These are phyloP conservation scores for Trichosporon faecale DNA, from an alignment of 1,284 basidiomycete genomes.

Conservation along the genomic window DNA sequence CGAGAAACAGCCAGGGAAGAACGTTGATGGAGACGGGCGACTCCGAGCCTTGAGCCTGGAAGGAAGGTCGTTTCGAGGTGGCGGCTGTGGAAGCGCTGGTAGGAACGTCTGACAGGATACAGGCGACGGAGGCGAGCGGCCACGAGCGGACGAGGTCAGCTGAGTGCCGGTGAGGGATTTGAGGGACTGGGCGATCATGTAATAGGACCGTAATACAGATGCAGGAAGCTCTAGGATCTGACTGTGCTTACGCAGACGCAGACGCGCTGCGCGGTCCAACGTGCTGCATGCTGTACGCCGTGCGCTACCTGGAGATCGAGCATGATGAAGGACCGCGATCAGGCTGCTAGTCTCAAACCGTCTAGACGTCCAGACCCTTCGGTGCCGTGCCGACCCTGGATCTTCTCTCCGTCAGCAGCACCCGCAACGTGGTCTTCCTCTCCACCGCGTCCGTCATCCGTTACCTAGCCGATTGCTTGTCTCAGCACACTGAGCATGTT, in stretches of 20 bases:
- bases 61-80: neutral
- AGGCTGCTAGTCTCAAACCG: neutral
- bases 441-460: neutral
- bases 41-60: neutral
- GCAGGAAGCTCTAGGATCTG: neutral
- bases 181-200: neutral
- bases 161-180: neutral
- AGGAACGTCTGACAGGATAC: neutral
- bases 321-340: neutral
- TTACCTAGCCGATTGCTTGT: neutral
- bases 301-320: neutral
- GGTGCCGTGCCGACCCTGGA: neutral
- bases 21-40: neutral
- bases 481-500: neutral
- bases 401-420: neutral
- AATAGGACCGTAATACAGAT: neutral
- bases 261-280: neutral
- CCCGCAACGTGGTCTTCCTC: neutral
- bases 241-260: neutral
- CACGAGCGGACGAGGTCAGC: neutral
- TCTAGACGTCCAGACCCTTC: neutral
- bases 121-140: neutral
- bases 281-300: too few species aligned
- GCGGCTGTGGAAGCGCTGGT: neutral
- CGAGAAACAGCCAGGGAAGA: neutral